Conservation (phyloP, 352 stramenopile genomes). For the Plasmopara muralis region DNA sequence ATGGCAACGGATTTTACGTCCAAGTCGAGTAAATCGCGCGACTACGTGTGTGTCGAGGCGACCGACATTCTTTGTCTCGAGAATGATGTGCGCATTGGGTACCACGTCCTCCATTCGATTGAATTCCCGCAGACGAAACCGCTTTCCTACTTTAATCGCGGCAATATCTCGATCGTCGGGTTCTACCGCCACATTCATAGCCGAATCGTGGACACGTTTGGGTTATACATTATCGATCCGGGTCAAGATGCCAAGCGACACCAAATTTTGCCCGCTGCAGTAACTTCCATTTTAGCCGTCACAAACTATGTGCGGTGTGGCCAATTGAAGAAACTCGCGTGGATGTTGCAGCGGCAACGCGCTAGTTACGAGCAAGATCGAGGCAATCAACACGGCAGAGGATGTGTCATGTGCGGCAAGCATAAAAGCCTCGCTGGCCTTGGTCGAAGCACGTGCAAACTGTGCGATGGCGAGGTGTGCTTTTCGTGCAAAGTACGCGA, state of each 20-base stretch:
- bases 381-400: constrained; percentile 6
- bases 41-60: constrained; percentile 20
- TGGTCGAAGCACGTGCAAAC: constrained; percentile 18
- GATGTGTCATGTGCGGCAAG: constrained; percentile 22
- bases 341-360: constrained; percentile 19
- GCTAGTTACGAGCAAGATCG: constrained; percentile 6
- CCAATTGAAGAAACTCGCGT: constrained; percentile 19
- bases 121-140: constrained; percentile 21
- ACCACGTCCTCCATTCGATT: constrained; percentile 19
- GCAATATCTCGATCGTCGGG: constrained; percentile 12
- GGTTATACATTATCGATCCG: constrained; percentile 12
- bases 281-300: constrained; percentile 5
- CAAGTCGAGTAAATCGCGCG: constrained; percentile 11
- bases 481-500: constrained; percentile 21
- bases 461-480: constrained; percentile 15
- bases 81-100: constrained; percentile 19
- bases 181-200: constrained; percentile 20
- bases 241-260: constrained; percentile 6
- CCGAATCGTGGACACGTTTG: constrained; percentile 21
- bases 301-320: constrained; percentile 16
- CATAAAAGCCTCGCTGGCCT: constrained; percentile 18
- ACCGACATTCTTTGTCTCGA: constrained; percentile 16
- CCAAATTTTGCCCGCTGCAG: constrained; percentile 7
- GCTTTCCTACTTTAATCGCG: constrained; percentile 7
- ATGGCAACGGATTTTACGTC: constrained; percentile 9